Percentiles rank a stretch among this genome's conserved stretches.
phyloP scores from a whole-genome alignment of 148 eudicot genomes.

The Selenicereus undatus region DNA sequence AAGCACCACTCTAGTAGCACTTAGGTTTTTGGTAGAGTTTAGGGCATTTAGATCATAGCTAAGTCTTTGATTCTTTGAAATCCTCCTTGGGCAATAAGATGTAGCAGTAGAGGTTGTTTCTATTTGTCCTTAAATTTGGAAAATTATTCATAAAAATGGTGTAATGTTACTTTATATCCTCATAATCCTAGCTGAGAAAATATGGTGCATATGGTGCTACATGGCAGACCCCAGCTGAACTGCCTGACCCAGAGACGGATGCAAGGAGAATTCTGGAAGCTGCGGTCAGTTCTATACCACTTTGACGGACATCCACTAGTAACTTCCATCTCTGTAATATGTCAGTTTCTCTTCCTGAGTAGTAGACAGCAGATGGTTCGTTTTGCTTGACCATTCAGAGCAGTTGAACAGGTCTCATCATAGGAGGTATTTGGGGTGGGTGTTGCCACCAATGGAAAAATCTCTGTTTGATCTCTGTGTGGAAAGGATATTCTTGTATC shows the following conservation, averaged over 20 bases:
- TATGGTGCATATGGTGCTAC: neutral
- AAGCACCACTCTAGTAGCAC: neutral
- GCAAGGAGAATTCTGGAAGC: constrained; percentile 48
- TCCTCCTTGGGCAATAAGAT: neutral
- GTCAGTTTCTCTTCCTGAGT: neutral
- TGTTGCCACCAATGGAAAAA: neutral
- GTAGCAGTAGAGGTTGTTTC: neutral
- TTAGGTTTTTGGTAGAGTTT: neutral
- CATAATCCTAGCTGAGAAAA: too few species aligned
- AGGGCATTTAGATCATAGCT: neutral
- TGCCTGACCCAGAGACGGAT: constrained; percentile 49
- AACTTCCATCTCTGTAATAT: neutral
- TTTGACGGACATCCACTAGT: constrained; percentile 12
- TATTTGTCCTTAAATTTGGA: neutral
- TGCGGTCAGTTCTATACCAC: constrained; percentile 33
- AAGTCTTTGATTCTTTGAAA: neutral
- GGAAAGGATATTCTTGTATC: neutral
- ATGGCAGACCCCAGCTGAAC: constrained; percentile 52
- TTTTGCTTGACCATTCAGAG: constrained; percentile 1
- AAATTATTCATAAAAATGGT: neutral
- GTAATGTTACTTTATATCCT: too few species aligned
- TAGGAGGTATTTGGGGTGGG: neutral
- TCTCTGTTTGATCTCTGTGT: neutral
- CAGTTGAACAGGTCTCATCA: neutral
- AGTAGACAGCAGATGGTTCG: neutral